A percentile compares a stretch with the other conserved stretches of the same genome.
phyloP scores from a whole-genome alignment of 345 rosid species.

The Melastoma malabathricum region DNA sequence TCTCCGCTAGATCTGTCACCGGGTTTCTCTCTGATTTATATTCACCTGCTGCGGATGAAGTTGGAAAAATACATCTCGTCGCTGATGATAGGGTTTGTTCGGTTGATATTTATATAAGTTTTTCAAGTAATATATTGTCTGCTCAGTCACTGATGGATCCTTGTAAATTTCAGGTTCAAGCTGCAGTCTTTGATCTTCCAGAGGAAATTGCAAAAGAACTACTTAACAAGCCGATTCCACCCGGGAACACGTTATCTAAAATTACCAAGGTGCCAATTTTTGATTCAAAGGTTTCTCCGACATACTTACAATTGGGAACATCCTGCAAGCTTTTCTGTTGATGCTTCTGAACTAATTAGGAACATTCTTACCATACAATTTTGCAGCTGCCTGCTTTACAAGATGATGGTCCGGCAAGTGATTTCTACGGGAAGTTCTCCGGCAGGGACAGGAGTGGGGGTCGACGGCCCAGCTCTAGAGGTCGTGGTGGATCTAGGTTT shows the following conservation, averaged over 20 bases:
- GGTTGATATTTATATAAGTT: too few relatives aligned
- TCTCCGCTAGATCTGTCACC: constrained; percentile 81
- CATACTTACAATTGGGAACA: not conserved
- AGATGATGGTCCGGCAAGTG: constrained; percentile 82
- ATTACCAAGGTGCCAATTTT: constrained; percentile 42
- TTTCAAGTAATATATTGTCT: too few relatives aligned
- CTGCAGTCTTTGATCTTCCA: constrained; percentile 92
- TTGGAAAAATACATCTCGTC: constrained; percentile 71
- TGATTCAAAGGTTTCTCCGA: too few relatives aligned
- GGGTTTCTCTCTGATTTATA: constrained; percentile 86
- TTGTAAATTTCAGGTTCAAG: constrained; percentile 56
- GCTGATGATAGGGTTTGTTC: constrained; percentile 75
- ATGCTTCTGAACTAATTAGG: not conserved
- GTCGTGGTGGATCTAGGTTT: constrained; percentile 37
- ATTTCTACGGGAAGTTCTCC: constrained; percentile 73
- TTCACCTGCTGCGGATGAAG: constrained; percentile 78
- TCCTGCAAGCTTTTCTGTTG: not conserved
- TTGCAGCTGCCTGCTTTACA: constrained; percentile 78
- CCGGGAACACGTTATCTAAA: constrained; percentile 62
- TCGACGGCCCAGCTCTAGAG: constrained; percentile 40
- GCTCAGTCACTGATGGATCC: constrained; percentile 1
- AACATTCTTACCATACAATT: not conserved
- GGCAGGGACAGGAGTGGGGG: constrained; percentile 44
- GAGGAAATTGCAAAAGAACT: constrained; percentile 84
- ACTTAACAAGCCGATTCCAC: constrained; percentile 55